Base-by-base conservation (phyloP, 345 rosid species). In the Firmiana major region DNA sequence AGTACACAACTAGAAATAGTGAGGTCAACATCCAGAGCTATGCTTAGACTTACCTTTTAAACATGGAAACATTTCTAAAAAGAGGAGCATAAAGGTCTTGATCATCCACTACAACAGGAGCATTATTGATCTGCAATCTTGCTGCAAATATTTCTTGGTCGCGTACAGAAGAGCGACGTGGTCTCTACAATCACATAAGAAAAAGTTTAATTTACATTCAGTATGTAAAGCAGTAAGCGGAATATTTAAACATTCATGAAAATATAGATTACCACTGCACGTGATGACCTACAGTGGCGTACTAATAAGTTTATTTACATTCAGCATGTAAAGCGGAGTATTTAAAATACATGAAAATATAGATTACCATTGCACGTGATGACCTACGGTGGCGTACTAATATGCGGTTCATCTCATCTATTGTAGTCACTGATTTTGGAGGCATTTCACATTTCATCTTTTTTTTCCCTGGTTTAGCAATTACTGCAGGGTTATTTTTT, bases 1-100 rank as follows among this genome's bases (percentile, higher is more conserved):
- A 75, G 62, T 17, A 15, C 21, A 48, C 19, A 42, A 31, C 34
- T 6, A 38, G 31, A 75, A 75, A 48, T 12, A 7, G 48, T 19
- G 65, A 51, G 54, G 64, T 60, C 36, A 22, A 67, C 22, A 24
- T 62, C 40, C 71, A 22, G 60, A 77, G 71, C 8, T 43, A 15
- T 19, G 26, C 26, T 42, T 63, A 67, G 26, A 10, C 31, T 48
- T 84, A 90, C 99, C 92, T 92, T 85, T 82, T 92, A 86, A 96
- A 96, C 87, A 83, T 82, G 83, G 99, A 93, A 75, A 92, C 89
- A 84, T 96, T 96, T 60, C 93, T 89, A 74, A 85, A 96, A 65
- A 91, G 83, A 12, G 98, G 91, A 81, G 94, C 86, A 84, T 92
- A 82, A 81, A 96, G 99, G 82, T 90, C 88, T 75, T 34, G 79